These are phyloP conservation scores for Fusarium siculi DNA, from an alignment of 2,329 filamentous ascomycete species.

Conservation along the genomic window DNA sequence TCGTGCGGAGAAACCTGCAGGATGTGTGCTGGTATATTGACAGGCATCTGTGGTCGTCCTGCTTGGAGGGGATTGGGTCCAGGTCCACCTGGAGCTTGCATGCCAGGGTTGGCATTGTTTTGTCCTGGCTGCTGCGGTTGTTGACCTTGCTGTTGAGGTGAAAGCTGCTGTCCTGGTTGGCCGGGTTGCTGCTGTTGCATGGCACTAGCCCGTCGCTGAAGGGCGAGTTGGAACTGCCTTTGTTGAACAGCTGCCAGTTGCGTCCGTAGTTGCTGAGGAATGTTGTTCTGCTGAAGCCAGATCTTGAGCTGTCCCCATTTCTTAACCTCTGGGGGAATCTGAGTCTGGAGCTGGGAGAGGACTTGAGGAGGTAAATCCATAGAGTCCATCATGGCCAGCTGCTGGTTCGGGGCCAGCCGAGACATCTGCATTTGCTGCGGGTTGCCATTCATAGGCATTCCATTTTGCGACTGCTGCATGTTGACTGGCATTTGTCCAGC, in stretches of 20 bases:
- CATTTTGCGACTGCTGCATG: slow-evolving; percentile 48
- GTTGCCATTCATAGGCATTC: slow-evolving; percentile 40
- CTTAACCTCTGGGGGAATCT: slow-evolving; percentile 56
- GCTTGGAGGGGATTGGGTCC: slow-evolving; percentile 45
- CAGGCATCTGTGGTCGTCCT: slow-evolving; percentile 39
- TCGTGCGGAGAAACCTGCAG: slow-evolving; percentile 50
- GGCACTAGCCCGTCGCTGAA: slow-evolving; percentile 47
- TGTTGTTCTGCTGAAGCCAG: slow-evolving; percentile 54
- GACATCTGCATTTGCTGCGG: slow-evolving; percentile 45
- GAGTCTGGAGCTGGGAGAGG: slow-evolving; percentile 41
- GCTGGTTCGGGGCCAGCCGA: slow-evolving; percentile 45
- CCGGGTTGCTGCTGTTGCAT: slow-evolving; percentile 39
- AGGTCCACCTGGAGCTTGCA: slow-evolving; percentile 36
- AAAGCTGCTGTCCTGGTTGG: slow-evolving; percentile 25
- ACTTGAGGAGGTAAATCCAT: slow-evolving; percentile 59
- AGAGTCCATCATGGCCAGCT: slow-evolving; percentile 57
- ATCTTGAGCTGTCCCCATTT: slow-evolving; percentile 61
- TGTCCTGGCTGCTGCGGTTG: slow-evolving; percentile 45
- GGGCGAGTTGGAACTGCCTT: slow-evolving; percentile 52
- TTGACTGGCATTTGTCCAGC: slow-evolving; percentile 44
- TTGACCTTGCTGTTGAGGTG: slow-evolving; percentile 31
- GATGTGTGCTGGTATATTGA: slow-evolving; percentile 46
- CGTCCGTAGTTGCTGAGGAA: slow-evolving; percentile 46
- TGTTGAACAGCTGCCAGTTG: slow-evolving; percentile 52
- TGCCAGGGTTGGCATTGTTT: slow-evolving; percentile 41